These are phyloP conservation scores for Cadophora malorum DNA, from an alignment of 2,329 filamentous ascomycete genomes.

Conservation along the genomic window DNA sequence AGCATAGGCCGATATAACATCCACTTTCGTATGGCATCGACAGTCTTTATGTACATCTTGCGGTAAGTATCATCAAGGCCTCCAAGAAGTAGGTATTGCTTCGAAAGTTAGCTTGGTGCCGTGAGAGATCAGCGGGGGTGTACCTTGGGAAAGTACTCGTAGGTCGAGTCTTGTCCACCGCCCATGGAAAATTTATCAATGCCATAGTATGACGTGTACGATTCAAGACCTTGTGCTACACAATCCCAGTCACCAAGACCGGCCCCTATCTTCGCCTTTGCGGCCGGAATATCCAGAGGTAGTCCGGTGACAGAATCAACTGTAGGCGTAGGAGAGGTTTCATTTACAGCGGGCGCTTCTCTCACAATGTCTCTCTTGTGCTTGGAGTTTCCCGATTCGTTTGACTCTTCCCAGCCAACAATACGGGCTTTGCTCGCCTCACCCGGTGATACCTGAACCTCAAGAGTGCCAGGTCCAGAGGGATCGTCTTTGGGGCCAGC, in stretches of 20 bases:
- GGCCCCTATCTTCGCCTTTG: slow-evolving; percentile 27
- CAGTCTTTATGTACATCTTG: slow-evolving; percentile 72
- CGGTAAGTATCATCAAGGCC: slow-evolving; percentile 76
- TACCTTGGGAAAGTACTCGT: slow-evolving; percentile 74
- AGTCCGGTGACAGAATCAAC: slow-evolving; percentile 29
- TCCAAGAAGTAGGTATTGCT: slow-evolving; percentile 77
- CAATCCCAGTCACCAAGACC: slow-evolving; percentile 52
- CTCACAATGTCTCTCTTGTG: slow-evolving; percentile 31
- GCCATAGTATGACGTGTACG: slow-evolving; percentile 50
- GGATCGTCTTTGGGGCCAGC: slow-evolving; percentile 21
- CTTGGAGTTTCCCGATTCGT: slow-evolving; percentile 22
- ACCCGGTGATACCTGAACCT: slow-evolving; percentile 42
- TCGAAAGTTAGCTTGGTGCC: slow-evolving; percentile 32
- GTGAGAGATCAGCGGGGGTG: slow-evolving; percentile 8
- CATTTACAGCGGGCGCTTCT: neutral
- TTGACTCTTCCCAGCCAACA: slow-evolving; percentile 36
- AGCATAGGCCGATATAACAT: slow-evolving; percentile 82
- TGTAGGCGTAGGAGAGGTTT: slow-evolving; percentile 13
- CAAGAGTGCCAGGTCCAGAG: slow-evolving; percentile 33
- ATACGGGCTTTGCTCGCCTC: slow-evolving; percentile 39
- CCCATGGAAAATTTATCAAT: slow-evolving; percentile 64
- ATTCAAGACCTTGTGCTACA: slow-evolving; percentile 63
- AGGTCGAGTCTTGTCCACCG: slow-evolving; percentile 72
- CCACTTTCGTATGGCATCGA: slow-evolving; percentile 72
- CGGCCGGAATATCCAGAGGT: slow-evolving; percentile 32